These are phyloP conservation scores for Candida nemodendra DNA, from an alignment of 805 yeast genomes.

Conservation along the genomic window DNA sequence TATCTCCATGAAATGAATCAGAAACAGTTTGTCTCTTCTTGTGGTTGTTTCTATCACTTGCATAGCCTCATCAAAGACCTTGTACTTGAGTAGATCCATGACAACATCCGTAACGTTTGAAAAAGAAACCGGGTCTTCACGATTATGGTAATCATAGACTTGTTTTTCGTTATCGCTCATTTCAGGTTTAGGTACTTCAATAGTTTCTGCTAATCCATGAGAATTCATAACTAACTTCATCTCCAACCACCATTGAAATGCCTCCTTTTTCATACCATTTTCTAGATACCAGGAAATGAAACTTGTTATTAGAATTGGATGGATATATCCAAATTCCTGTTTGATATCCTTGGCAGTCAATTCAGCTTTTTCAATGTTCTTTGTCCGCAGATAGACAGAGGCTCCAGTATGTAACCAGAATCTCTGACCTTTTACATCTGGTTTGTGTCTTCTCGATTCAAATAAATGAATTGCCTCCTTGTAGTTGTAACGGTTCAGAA, in stretches of 20 bases:
- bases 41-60: conserved; percentile 20
- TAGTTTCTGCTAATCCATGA: conserved; percentile 23
- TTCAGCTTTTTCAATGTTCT: conserved; percentile 37
- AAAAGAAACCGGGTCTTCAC: conserved; percentile 27
- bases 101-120: conserved; percentile 26
- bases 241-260: conserved; percentile 34
- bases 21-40: conserved; percentile 22
- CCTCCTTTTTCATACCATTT: conserved; percentile 26
- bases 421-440: conserved; percentile 36
- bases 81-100: conserved; percentile 20
- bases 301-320: conserved; percentile 35
- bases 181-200: conserved; percentile 22
- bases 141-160: conserved; percentile 30
- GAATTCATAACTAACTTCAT: conserved; percentile 26
- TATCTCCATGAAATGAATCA: conserved; percentile 21
- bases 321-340: conserved; percentile 33
- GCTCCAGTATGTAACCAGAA: conserved; percentile 57
- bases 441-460: conserved; percentile 32
- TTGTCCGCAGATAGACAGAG: conserved; percentile 36
- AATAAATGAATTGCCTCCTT: conserved; percentile 39
- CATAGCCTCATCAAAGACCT: conserved; percentile 21
- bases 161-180: conserved; percentile 19
- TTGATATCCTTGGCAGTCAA: conserved; percentile 30
- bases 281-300: conserved; percentile 35
- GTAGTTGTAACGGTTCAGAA: conserved; percentile 34